Evolutionary conservation across 805 yeast species (phyloP).

Genomic region (Starmerella vitae): DNA sequence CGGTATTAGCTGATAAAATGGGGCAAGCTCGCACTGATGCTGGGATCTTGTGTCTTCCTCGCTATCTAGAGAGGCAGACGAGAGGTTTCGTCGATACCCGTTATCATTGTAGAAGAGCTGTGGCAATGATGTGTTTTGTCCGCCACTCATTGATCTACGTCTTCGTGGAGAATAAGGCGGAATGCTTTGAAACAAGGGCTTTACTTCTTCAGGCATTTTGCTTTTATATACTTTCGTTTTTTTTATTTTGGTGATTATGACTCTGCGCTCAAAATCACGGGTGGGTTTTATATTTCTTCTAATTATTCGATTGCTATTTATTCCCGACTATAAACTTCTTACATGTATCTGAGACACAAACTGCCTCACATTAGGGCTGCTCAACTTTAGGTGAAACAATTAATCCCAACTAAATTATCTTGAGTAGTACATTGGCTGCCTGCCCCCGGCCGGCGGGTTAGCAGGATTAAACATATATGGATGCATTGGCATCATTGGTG

Average conservation of each 20-base stretch:
- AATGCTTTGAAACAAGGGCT: slow-evolving; percentile 36
- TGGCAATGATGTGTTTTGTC: background rate
- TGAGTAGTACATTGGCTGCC: slow-evolving; percentile 27
- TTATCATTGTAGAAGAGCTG: background rate
- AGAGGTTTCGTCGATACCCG: background rate
- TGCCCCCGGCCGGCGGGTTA: slow-evolving; percentile 19
- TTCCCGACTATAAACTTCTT: too few relatives aligned
- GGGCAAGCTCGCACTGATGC: background rate
- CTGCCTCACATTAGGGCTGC: too few relatives aligned
- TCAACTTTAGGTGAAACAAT: too few relatives aligned
- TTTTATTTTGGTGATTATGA: too few relatives aligned
- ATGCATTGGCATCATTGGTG: slow-evolving; percentile 13
- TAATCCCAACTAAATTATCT: too few relatives aligned
- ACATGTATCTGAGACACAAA: too few relatives aligned
- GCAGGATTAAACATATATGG: slow-evolving; percentile 16
- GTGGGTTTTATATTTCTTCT: too few relatives aligned
- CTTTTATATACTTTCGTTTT: too few relatives aligned
- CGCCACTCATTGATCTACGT: background rate
- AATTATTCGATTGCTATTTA: too few relatives aligned
- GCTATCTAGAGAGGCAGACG: background rate
- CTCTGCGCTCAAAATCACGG: too few relatives aligned
- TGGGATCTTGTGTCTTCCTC: background rate
- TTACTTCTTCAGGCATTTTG: slow-evolving; percentile 36
- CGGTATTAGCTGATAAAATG: background rate
- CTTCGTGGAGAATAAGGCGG: background rate